Evolutionary conservation across 1,284 basidiomycete species (phyloP), one percentile per base, ranked within the genome.

Genomic region (Cryptococcus amylolentus): DNA sequence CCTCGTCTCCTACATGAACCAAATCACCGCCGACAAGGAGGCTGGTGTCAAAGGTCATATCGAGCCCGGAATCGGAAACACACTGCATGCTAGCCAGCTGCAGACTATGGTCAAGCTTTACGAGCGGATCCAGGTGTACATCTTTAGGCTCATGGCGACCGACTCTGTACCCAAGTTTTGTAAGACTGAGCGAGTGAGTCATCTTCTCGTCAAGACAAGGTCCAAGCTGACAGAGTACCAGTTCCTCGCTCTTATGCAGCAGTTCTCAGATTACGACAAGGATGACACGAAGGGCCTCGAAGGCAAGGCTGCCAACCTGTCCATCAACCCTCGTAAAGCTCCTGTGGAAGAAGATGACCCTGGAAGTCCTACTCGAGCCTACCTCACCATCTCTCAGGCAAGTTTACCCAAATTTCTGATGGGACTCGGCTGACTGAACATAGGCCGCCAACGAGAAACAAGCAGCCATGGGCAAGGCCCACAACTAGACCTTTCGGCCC

Each of bases 101-200:
- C 91, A 96, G 80, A 89, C 86, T 52, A 88, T 98, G 82, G 91
- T 98, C 65, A 82, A 85, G 61, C 79, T 98, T 65, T 98, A 98
- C 77, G 94, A 95, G 77, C 86, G 93, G 55, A 98, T 98, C 58
- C 95, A 98, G 79, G 88, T 84, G 40, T 93, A 98, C 74, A 93
- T 98, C 65, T 98, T 98, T 82, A 84, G 94, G 52, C 78, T 98
- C 64, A 96, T 98, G 90, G 94, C 95, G 8, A 96, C 92, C 55
- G 95, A 98, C 76, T 97, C 93, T 8, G 88, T 98, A 28, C 94
- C 94, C 20, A 93, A 93, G 69, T 73, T 77, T 55, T 71, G 68
- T 57, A 77, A 77, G 61, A 77, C 73, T 16, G 72, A 73, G 51
- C 65, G 68, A 39, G 70, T 71, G 49, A 65, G 68, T 58, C 44